Evolutionary conservation across 192 early-diverging fungal genomes (phyloP).

Genomic region (Rhizophagus sp.): DNA sequence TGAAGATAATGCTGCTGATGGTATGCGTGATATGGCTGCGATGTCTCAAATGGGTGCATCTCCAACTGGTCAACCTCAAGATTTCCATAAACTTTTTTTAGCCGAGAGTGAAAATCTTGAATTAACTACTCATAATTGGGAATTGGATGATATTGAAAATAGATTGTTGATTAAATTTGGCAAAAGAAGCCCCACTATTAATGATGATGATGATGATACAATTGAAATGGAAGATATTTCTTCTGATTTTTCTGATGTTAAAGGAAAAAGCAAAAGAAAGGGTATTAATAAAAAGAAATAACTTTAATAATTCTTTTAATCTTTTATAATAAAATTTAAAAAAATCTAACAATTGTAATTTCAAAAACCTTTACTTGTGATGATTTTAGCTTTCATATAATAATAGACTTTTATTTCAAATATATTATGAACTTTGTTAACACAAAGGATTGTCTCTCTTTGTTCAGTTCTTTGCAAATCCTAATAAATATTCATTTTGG

Average conservation of each 20-base stretch:
- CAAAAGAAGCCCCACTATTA: constrained; percentile 34
- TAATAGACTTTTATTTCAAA: too few species aligned
- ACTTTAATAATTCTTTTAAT: too few species aligned
- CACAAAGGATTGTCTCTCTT: too few species aligned
- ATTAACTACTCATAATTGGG: constrained; percentile 80
- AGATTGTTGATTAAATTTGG: constrained; percentile 80
- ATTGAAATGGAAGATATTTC: not conserved
- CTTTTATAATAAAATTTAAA: too few species aligned
- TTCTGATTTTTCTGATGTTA: not conserved
- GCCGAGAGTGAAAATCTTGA: constrained; percentile 86
- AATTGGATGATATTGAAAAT: constrained; percentile 77
- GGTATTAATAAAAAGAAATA: too few species aligned
- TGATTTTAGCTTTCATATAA: too few species aligned
- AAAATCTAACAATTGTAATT: too few species aligned
- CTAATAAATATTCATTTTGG: too few species aligned
- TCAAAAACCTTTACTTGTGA: too few species aligned
- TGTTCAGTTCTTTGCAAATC: too few species aligned
- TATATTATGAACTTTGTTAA: too few species aligned
- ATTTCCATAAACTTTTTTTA: constrained; percentile 84
- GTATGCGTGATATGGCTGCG: constrained; percentile 86
- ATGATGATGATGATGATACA: not conserved
- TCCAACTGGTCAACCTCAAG: constrained; percentile 74
- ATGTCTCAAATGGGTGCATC: constrained; percentile 83
- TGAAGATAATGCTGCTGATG: constrained; percentile 84
- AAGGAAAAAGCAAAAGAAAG: not conserved